Evolutionary conservation across 345 rosid species (phyloP).

Genomic region (Acer negundo): DNA sequence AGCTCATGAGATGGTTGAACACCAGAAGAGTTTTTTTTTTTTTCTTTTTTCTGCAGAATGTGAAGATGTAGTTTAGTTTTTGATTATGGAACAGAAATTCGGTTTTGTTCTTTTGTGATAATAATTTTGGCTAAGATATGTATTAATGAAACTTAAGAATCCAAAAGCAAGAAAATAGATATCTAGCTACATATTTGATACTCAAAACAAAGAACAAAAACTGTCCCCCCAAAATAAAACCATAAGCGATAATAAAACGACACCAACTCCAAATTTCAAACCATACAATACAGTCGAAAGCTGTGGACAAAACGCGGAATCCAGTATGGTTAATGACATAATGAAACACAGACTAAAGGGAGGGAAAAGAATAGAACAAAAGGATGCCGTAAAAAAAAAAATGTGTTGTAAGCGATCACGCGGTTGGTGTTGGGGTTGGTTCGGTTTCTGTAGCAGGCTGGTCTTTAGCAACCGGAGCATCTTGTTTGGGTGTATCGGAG

Average conservation of each 20-base stretch:
- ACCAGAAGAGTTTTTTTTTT: not conserved
- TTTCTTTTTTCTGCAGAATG: not conserved
- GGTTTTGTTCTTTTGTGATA: too few relatives aligned
- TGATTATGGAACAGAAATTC: too few relatives aligned
- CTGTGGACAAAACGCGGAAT: not conserved
- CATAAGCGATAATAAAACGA: not conserved
- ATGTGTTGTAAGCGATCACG: conserved; percentile 24
- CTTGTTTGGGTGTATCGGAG: conserved; percentile 27
- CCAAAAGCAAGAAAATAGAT: not conserved
- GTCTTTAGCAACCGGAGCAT: conserved; percentile 24
- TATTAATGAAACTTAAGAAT: not conserved
- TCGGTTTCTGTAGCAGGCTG: conserved; percentile 37
- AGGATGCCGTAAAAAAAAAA: not conserved
- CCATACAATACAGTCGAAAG: not conserved
- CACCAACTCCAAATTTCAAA: conserved; percentile 11
- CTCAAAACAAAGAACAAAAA: not conserved
- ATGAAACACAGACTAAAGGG: conserved; percentile 2
- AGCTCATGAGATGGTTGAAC: not conserved
- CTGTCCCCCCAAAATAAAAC: not conserved
- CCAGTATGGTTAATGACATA: too few relatives aligned
- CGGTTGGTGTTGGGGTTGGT: conserved; percentile 33
- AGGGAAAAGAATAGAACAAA: conserved; percentile 17
- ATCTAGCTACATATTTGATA: not conserved
- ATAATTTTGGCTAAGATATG: not conserved
- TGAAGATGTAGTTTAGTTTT: not conserved